phyloP scores from a whole-genome alignment of 73 alveolate species.

The Urostyla sp. region DNA sequence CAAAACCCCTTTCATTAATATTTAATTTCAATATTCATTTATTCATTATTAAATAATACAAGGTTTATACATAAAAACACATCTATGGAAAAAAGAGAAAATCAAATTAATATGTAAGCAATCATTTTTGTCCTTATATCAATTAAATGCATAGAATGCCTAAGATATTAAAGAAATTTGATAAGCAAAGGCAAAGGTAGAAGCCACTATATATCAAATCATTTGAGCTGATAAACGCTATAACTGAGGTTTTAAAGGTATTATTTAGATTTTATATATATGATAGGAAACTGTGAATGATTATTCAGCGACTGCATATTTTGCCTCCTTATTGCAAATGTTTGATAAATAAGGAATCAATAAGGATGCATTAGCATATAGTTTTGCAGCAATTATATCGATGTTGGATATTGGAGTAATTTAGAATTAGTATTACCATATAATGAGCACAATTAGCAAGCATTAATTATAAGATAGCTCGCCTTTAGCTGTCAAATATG shows the following conservation, averaged over 20 bases:
- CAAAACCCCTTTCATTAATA: too few relatives aligned
- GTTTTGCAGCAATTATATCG: slow-evolving; percentile 48
- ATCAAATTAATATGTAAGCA: background rate
- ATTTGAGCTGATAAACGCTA: slow-evolving; percentile 41
- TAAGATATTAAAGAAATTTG: slow-evolving; percentile 39
- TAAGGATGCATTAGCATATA: slow-evolving; percentile 47
- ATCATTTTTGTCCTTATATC: background rate
- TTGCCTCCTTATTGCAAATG: slow-evolving; percentile 30
- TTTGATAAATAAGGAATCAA: background rate
- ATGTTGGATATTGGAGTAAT: slow-evolving; percentile 37
- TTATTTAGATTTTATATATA: background rate
- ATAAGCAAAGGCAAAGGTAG: slow-evolving; percentile 7
- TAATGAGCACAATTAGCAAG: slow-evolving; percentile 19
- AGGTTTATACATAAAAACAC: background rate
- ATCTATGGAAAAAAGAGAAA: background rate
- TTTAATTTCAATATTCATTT: too few relatives aligned
- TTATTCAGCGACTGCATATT: slow-evolving; percentile 50
- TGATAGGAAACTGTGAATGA: slow-evolving; percentile 27
- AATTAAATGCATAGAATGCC: background rate
- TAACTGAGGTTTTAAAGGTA: slow-evolving; percentile 31
- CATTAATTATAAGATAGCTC: slow-evolving; percentile 2
- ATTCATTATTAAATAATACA: slow-evolving; percentile 36
- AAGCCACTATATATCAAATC: slow-evolving; percentile 40
- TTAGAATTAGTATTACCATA: slow-evolving; percentile 15
- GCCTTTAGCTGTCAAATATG: slow-evolving; percentile 41